These are phyloP conservation scores for Phytophthora quininea DNA, from an alignment of 352 stramenopile genomes.

Conservation along the genomic window DNA sequence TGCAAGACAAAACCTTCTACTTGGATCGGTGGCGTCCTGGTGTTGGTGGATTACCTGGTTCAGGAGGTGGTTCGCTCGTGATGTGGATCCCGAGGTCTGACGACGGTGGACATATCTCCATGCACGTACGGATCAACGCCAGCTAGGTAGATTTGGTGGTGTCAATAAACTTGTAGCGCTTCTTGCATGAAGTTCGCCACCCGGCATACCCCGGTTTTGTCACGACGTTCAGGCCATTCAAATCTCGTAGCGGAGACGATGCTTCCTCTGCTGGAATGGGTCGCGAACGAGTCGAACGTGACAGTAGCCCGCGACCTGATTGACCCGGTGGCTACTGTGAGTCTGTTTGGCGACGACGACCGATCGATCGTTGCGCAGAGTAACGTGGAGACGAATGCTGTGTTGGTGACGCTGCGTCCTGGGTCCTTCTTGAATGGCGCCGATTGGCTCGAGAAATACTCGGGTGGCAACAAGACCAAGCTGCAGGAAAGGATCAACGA, in stretches of 20 bases:
- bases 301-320: constrained; percentile 38
- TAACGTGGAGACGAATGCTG: constrained; percentile 31
- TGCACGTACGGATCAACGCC: constrained; percentile 48
- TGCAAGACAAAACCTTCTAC: constrained; percentile 60
- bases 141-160: constrained; percentile 22
- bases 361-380: constrained; percentile 54
- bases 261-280: constrained; percentile 45
- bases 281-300: constrained; percentile 40
- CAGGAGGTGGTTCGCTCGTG: constrained; percentile 39
- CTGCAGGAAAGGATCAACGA: constrained; percentile 33
- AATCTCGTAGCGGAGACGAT: constrained; percentile 19
- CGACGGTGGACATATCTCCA: constrained; percentile 32
- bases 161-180: background rate
- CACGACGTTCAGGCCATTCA: background rate
- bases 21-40: constrained; percentile 58
- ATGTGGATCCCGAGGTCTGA: constrained; percentile 42
- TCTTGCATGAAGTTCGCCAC: too few species aligned
- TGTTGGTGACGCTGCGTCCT: constrained; percentile 47
- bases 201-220: background rate
- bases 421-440: constrained; percentile 57
- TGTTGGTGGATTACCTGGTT: constrained; percentile 31
- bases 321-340: constrained; percentile 41
- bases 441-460: constrained; percentile 43
- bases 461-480: constrained; percentile 17
- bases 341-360: constrained; percentile 40